Conservation (phyloP, 768 basidiomycete genomes). For the Leccinellum luteum region DNA sequence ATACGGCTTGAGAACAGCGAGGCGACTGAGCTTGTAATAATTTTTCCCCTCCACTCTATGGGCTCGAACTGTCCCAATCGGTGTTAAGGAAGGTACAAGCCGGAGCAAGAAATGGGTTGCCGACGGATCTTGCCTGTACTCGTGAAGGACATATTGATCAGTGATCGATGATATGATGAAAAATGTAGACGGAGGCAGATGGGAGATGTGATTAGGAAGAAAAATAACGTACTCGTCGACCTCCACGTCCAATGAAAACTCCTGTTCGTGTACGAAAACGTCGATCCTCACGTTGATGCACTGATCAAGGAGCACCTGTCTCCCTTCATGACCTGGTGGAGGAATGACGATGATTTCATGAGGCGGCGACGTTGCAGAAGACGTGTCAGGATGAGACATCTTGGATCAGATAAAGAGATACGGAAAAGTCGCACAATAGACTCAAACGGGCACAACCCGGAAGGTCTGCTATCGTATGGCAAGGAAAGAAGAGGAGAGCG, state of each 20-base stretch:
- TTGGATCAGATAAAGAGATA: not conserved
- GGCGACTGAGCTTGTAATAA: conserved; percentile 72
- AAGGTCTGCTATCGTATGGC: conserved; percentile 1
- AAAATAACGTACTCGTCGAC: conserved; percentile 60
- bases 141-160: conserved; percentile 2
- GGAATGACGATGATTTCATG: conserved; percentile 60
- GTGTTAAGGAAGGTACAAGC: conserved; percentile 54
- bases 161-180: conserved; percentile 7
- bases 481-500: not conserved
- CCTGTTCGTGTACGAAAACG: conserved; percentile 52
- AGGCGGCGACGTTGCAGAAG: conserved; percentile 28
- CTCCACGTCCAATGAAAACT: conserved; percentile 71
- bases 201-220: conserved; percentile 7
- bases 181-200: conserved; percentile 5
- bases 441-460: conserved; percentile 13
- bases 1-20: conserved; percentile 65
- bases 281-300: conserved; percentile 57
- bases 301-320: conserved; percentile 53
- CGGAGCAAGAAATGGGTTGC: conserved; percentile 75
- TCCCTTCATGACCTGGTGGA: conserved; percentile 33
- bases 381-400: conserved; percentile 19
- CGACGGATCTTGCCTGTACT: conserved; percentile 53
- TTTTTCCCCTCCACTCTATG: conserved; percentile 34
- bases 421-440: conserved; percentile 10
- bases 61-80: conserved; percentile 70